Evolutionary conservation across 2,329 filamentous ascomycete genomes (phyloP).

Genomic region (Botrytis paeoniae): DNA sequence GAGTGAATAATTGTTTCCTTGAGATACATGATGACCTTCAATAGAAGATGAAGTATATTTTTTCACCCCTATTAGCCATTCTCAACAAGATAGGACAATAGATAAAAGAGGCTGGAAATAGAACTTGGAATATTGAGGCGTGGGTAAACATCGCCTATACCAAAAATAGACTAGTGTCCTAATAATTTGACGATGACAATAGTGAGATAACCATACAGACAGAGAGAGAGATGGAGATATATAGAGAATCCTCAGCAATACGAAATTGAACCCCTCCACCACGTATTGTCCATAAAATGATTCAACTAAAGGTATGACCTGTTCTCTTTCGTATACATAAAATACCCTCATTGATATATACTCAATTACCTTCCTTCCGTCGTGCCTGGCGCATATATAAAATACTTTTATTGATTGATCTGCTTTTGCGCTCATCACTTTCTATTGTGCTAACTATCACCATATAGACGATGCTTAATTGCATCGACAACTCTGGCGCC

Average conservation of each 20-base stretch:
- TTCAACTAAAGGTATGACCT: constrained; percentile 73
- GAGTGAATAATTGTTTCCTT: constrained; percentile 9
- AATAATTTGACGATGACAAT: constrained; percentile 17
- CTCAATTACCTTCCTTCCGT: background rate
- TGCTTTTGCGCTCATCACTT: background rate
- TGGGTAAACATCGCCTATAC: constrained; percentile 14
- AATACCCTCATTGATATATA: background rate
- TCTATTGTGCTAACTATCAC: background rate
- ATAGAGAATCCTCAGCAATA: constrained; percentile 13
- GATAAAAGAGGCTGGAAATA: constrained; percentile 17
- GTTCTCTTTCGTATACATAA: background rate
- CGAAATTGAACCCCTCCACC: constrained; percentile 12
- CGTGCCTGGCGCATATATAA: background rate
- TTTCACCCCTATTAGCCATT: constrained; percentile 14
- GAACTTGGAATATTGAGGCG: constrained; percentile 13
- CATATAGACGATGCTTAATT: constrained; percentile 92
- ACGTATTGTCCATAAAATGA: constrained; percentile 61
- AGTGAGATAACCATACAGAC: background rate
- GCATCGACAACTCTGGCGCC: constrained; percentile 98
- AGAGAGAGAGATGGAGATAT: background rate
- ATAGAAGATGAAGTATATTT: constrained; percentile 12
- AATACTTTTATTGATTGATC: background rate
- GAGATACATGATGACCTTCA: constrained; percentile 15
- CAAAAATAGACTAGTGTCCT: constrained; percentile 9
- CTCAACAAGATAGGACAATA: constrained; percentile 1